phyloP scores from a whole-genome alignment of 768 basidiomycete genomes.

The Pisolithus tinctorius region DNA sequence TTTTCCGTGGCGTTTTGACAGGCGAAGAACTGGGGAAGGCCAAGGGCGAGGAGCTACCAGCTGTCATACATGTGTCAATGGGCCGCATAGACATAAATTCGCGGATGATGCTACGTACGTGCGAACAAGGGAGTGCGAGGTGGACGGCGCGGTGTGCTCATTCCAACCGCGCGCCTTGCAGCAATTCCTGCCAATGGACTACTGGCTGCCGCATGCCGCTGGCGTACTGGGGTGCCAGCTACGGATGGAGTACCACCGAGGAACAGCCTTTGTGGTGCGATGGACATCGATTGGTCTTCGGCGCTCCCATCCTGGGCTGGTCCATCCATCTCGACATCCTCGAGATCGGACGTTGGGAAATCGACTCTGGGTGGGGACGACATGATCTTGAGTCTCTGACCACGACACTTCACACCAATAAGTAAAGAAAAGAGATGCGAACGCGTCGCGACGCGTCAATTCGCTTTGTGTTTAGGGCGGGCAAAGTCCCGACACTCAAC shows the following conservation, averaged over 20 bases:
- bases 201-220: constrained; percentile 26
- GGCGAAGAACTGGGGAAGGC: constrained; percentile 62
- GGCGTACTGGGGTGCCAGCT: constrained; percentile 43
- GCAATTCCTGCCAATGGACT: constrained; percentile 40
- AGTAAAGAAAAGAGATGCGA: constrained; percentile 12
- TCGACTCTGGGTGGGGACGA: constrained; percentile 60
- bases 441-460: constrained; percentile 53
- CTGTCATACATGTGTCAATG: constrained; percentile 18
- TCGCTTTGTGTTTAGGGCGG: constrained; percentile 40
- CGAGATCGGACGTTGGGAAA: constrained; percentile 53
- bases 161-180: constrained; percentile 48
- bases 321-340: constrained; percentile 51
- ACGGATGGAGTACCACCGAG: constrained; percentile 48
- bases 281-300: constrained; percentile 32
- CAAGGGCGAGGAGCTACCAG: constrained; percentile 57
- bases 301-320: constrained; percentile 17
- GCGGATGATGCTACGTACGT: constrained; percentile 29
- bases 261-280: constrained; percentile 46
- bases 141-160: constrained; percentile 46
- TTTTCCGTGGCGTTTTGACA: constrained; percentile 38
- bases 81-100: no score
- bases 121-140: constrained; percentile 41
- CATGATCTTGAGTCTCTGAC: constrained; percentile 30
- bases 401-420: neutral
- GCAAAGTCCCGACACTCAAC: constrained; percentile 14